Evolutionary conservation across 2,329 filamentous ascomycete species (phyloP).

Genomic region (Aspergillus proliferans): DNA sequence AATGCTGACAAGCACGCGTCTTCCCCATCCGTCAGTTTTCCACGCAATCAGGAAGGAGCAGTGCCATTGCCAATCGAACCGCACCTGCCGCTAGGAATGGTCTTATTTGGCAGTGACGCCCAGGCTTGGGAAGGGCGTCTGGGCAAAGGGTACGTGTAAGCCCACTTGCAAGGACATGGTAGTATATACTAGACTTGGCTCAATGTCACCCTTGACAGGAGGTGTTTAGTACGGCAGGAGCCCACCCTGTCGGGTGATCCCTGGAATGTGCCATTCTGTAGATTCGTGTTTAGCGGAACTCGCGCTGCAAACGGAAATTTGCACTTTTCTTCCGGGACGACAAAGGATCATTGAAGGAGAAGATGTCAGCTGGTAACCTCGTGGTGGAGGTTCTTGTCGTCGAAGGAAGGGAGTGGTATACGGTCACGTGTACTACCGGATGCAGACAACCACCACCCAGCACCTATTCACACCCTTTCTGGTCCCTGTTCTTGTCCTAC

Average conservation of each 20-base stretch:
- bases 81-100: not conserved
- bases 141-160: not conserved
- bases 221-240: not conserved
- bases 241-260: not conserved
- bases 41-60: not conserved
- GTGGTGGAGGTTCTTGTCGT: too few relatives aligned
- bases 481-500: too few relatives aligned
- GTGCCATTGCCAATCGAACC: not conserved
- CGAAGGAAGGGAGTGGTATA: too few relatives aligned
- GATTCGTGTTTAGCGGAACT: not conserved
- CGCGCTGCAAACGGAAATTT: not conserved
- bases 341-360: too few relatives aligned
- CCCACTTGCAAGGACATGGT: not conserved
- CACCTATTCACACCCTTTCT: too few relatives aligned
- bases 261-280: not conserved
- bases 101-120: not conserved
- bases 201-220: not conserved
- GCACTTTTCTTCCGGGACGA: too few relatives aligned
- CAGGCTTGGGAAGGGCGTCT: too few relatives aligned
- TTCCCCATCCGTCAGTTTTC: not conserved
- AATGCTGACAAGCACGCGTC: not conserved
- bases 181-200: not conserved
- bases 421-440: too few relatives aligned
- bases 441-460: too few relatives aligned
- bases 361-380: too few relatives aligned